These are phyloP conservation scores for Leucocoprinus sp. DNA, from an alignment of 768 basidiomycete genomes.

Conservation along the genomic window DNA sequence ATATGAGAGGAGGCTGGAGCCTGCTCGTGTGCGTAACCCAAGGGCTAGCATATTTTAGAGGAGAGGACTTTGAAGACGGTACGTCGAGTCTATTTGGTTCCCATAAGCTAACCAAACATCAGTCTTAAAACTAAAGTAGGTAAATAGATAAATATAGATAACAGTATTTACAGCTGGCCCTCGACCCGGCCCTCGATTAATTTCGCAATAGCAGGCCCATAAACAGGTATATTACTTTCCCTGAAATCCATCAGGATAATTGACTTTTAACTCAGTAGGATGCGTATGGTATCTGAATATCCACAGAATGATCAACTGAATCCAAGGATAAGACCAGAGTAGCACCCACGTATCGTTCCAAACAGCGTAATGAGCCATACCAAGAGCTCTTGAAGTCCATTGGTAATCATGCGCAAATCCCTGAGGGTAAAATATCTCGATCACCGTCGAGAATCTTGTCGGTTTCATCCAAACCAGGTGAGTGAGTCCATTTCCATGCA, in stretches of 20 bases:
- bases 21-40: conserved; percentile 2
- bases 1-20: not conserved
- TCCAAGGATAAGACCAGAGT: not conserved
- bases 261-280: conserved; percentile 37
- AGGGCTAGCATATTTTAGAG: conserved; percentile 1
- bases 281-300: conserved; percentile 27
- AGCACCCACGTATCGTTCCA: conserved; percentile 69
- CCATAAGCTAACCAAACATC: not conserved
- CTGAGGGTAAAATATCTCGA: conserved; percentile 75
- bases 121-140: too few relatives aligned
- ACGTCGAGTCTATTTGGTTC: conserved; percentile 5
- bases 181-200: conserved; percentile 63
- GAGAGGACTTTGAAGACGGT: not conserved
- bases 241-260: conserved; percentile 85
- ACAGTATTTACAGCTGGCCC: conserved; percentile 7
- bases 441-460: conserved; percentile 67
- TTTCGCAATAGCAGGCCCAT: conserved; percentile 55
- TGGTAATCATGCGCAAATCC: conserved; percentile 86
- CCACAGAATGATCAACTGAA: not conserved
- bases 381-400: conserved; percentile 69
- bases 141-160: too few relatives aligned
- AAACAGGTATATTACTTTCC: conserved; percentile 66
- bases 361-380: conserved; percentile 67
- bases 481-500: conserved; percentile 77
- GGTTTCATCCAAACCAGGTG: conserved; percentile 82